Conservation (phyloP, 257 asterid genomes). For the Nicotiana tomentosiformis region DNA sequence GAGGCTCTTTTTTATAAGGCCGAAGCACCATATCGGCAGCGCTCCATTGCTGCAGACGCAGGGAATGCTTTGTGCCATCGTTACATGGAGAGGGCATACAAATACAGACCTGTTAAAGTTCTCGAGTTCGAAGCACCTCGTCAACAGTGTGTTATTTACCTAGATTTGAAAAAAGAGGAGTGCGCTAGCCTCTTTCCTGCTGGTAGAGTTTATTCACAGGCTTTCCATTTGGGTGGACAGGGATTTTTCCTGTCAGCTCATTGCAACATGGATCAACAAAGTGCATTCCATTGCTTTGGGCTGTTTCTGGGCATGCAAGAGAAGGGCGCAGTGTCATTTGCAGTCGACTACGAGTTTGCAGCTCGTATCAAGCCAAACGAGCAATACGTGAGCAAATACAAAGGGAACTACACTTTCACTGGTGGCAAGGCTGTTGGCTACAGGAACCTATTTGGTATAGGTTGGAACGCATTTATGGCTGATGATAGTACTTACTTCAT, state of each 20-base stretch:
- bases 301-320: constrained; percentile 81
- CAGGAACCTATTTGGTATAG: constrained; percentile 50
- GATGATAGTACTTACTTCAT: constrained; percentile 59
- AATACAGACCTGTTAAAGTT: constrained; percentile 69
- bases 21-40: constrained; percentile 67
- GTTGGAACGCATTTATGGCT: constrained; percentile 64
- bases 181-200: constrained; percentile 57
- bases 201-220: constrained; percentile 71
- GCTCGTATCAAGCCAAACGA: constrained; percentile 46
- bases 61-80: constrained; percentile 29
- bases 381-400: constrained; percentile 57
- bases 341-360: constrained; percentile 75
- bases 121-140: constrained; percentile 66
- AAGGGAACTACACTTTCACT: constrained; percentile 51
- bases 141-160: constrained; percentile 69
- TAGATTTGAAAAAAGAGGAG: constrained; percentile 71
- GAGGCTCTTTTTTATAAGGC: constrained; percentile 81
- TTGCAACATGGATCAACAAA: constrained; percentile 75
- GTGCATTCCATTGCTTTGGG: constrained; percentile 61
- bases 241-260: constrained; percentile 81
- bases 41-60: constrained; percentile 41
- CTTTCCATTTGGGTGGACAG: constrained; percentile 82
- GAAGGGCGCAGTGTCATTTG: constrained; percentile 48
- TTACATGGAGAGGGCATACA: constrained; percentile 71
- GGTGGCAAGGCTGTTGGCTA: constrained; percentile 79